phyloP scores from a whole-genome alignment of 2,329 filamentous ascomycete genomes.

The Chaetomiaceae sp. region DNA sequence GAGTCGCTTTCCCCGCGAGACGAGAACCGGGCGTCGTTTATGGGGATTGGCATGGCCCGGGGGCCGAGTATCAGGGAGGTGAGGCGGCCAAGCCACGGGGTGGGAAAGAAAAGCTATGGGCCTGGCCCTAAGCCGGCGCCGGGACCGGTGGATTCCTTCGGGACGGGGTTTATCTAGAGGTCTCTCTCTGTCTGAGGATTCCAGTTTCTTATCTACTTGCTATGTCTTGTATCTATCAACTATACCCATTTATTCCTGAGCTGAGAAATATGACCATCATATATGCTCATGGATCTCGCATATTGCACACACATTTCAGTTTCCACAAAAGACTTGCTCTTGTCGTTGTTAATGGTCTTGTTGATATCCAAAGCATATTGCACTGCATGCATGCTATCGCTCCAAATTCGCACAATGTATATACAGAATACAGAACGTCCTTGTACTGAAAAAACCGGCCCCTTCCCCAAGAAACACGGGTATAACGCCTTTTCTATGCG shows the following conservation, averaged over 20 bases:
- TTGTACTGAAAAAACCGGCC: no score
- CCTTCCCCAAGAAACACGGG: neutral
- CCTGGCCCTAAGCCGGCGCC: neutral
- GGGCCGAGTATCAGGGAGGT: slow-evolving; percentile 29
- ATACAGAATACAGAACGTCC: no score
- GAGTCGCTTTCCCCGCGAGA: neutral
- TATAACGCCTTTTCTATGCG: slow-evolving; percentile 1
- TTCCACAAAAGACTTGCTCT: no score
- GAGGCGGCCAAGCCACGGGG: slow-evolving; percentile 14
- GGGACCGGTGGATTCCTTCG: slow-evolving; percentile 31
- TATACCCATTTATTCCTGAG: no score
- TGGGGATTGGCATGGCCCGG: slow-evolving; percentile 33
- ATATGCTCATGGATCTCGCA: no score
- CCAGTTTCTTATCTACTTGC: no score
- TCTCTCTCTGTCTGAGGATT: neutral
- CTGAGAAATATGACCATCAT: no score
- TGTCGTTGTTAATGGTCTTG: no score
- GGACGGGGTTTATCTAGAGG: slow-evolving; percentile 32
- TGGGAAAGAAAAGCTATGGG: slow-evolving; percentile 11
- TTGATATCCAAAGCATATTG: no score
- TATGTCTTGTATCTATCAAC: no score
- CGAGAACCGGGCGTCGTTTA: slow-evolving; percentile 11
- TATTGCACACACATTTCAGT: no score
- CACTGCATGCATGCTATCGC: neutral
- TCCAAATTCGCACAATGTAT: neutral